Percentiles rank a stretch among this genome's conserved stretches.
Conservation (phyloP, 2,329 filamentous ascomycete genomes). For the Arthrobotrys musiformis region DNA sequence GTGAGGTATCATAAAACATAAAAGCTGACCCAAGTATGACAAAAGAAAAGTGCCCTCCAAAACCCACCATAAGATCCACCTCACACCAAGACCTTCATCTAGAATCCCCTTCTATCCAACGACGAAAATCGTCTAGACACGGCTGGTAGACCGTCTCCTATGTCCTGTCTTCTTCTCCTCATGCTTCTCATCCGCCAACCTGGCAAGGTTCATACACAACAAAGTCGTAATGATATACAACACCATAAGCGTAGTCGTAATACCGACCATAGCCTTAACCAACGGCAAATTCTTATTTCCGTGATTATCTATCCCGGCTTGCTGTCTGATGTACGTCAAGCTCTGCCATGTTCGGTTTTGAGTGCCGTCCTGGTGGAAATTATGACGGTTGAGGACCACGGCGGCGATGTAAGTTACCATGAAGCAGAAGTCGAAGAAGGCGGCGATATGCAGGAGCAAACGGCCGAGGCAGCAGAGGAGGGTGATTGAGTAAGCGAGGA, state of each 20-base stretch:
- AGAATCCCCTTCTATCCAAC: neutral
- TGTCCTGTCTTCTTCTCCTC: constrained; percentile 55
- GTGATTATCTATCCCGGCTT: constrained; percentile 27
- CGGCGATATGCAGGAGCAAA: constrained; percentile 53
- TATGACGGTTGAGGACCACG: constrained; percentile 49
- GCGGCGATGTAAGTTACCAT: constrained; percentile 51
- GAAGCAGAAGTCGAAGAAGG: constrained; percentile 55
- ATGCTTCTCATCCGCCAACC: constrained; percentile 50
- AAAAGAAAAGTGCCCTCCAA: constrained; percentile 1
- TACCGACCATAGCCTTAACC: constrained; percentile 40
- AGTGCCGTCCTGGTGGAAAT: constrained; percentile 44
- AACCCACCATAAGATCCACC: neutral
- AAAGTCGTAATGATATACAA: constrained; percentile 47
- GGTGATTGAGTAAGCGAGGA: constrained; percentile 48
- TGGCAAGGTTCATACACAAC: constrained; percentile 47
- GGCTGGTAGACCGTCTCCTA: constrained; percentile 28
- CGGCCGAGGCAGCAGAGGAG: constrained; percentile 54
- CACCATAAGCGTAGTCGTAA: constrained; percentile 50
- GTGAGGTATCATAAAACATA: constrained; percentile 42
- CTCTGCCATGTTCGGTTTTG: constrained; percentile 34
- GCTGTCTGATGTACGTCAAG: constrained; percentile 18
- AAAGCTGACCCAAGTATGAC: neutral
- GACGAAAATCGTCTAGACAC: constrained; percentile 13
- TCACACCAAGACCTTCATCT: neutral
- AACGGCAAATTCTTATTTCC: constrained; percentile 29